Base-by-base conservation (phyloP, 1,284 basidiomycete species). In the Malassezia pachydermatis region DNA sequence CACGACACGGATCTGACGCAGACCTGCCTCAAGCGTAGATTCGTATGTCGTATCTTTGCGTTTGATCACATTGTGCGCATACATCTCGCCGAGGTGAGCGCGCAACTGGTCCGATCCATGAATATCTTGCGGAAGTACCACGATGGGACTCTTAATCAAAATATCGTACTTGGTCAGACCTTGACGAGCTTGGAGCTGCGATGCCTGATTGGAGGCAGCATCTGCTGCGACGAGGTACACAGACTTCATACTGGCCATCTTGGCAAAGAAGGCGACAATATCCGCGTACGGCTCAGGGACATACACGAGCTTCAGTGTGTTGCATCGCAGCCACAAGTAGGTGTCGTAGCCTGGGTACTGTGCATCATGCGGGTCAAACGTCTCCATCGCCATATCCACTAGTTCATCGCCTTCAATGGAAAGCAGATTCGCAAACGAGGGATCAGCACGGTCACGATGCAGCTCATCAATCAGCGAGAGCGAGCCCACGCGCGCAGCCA, bases 361-460 rank as follows among this genome's bases (percentile, higher is more conserved):
- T 27, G 79, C 76, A 29, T 79, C 77, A 8, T 60, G 63, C 2
- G 75, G 72, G 71, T 92, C 86, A 73, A 83, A 92, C 0, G 89
- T 98, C 73, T 95, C 84, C 73, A 98, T 96, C 46, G 80, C 81
- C 75, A 99, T 89, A 71, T 95, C 86, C 20, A 89, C 92, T 39
- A 98, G 81, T 71, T 98, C 86, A 62, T 88, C 81, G 30, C 90
- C 94, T 67, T 98, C 88, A 48, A 98, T 98, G 24, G 88, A 86
- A 47, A 99, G 75, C 8, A 99, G 78, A 63, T 88, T 81, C 65
- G 86, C 86, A 76, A 92, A 94, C 11, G 69, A 59, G 1, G 80
- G 77, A 47, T 82, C 79, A 1, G 59, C 61, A 14, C 60, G 58
- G 28, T 80, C 74, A 13, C 76, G 76, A 46, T 79, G 73, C 17